Percentiles rank a stretch among this genome's conserved stretches.
Conservation (phyloP, 2,329 filamentous ascomycete genomes). For the Chaetomiaceae sp. region DNA sequence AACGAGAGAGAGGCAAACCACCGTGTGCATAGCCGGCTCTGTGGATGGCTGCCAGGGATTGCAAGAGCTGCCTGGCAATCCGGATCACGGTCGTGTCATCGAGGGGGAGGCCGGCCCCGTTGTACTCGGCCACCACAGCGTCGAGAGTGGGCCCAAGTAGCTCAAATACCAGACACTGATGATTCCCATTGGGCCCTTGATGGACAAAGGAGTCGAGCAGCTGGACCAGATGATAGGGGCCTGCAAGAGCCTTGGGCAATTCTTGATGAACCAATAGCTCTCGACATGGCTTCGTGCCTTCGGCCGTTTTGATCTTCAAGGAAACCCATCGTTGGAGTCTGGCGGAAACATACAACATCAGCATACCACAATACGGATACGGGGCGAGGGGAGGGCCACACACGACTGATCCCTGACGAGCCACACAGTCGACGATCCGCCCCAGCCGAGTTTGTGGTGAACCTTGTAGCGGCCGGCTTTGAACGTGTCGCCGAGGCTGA, state of each 20-base stretch:
- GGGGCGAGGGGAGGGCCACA: neutral
- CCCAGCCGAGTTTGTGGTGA: neutral
- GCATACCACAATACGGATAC: neutral
- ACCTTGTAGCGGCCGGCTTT: neutral
- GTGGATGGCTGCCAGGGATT: neutral
- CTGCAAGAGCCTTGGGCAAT: neutral
- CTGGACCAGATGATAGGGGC: neutral
- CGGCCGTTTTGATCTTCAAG: neutral
- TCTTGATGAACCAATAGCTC: neutral
- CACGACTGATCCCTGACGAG: neutral
- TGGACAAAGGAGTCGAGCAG: constrained; percentile 3
- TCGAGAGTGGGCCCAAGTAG: neutral
- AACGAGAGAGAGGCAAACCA: neutral
- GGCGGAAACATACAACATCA: neutral
- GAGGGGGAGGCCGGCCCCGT: neutral
- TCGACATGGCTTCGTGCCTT: neutral
- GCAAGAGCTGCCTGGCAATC: neutral
- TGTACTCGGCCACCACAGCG: neutral
- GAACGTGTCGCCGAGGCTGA: neutral
- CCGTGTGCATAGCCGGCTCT: constrained; percentile 7
- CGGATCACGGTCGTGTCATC: neutral
- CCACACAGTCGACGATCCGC: neutral
- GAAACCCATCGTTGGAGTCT: constrained; percentile 1
- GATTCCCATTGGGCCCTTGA: constrained; percentile 1
- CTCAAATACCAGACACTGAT: constrained; percentile 3